Conservation (phyloP, 352 stramenopile species). For the Discostella stelligera region DNA sequence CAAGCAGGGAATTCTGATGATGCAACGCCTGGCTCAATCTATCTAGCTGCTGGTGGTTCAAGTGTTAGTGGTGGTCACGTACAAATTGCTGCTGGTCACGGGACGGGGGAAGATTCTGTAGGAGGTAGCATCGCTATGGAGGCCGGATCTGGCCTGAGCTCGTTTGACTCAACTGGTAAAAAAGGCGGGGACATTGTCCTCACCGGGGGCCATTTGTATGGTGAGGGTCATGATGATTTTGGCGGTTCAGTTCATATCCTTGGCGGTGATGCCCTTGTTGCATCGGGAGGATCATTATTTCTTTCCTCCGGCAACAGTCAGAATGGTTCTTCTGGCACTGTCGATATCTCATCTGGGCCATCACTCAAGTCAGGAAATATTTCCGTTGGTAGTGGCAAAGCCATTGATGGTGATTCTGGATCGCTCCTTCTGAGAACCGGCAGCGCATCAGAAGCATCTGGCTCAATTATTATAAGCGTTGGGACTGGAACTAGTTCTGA, state of each 20-base stretch:
- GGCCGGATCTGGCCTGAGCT: slow-evolving; percentile 3
- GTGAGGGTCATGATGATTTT: slow-evolving; percentile 13
- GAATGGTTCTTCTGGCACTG: slow-evolving; percentile 44
- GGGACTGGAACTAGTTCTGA: slow-evolving; percentile 53
- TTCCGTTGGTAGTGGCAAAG: slow-evolving; percentile 77
- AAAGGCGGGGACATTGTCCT: slow-evolving; percentile 41
- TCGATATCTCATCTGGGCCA: slow-evolving; percentile 80
- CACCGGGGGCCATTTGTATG: slow-evolving; percentile 30
- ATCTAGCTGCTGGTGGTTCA: slow-evolving; percentile 13
- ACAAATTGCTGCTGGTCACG: slow-evolving; percentile 20
- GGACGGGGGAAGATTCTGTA: slow-evolving; percentile 35
- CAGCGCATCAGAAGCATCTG: slow-evolving; percentile 80
- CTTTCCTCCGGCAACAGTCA: slow-evolving; percentile 37
- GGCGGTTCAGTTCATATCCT: slow-evolving; percentile 32
- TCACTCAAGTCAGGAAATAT: slow-evolving; percentile 80
- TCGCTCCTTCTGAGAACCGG: slow-evolving; percentile 81
- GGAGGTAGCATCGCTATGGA: slow-evolving; percentile 21
- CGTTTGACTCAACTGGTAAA: slow-evolving; percentile 4
- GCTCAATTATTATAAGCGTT: slow-evolving; percentile 80
- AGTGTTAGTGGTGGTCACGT: slow-evolving; percentile 15
- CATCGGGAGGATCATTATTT: slow-evolving; percentile 29
- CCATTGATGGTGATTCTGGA: slow-evolving; percentile 80
- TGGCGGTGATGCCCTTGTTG: slow-evolving; percentile 23
- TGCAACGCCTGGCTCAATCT: slow-evolving; percentile 15
- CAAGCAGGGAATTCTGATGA: slow-evolving; percentile 18